Percentiles rank a stretch among this genome's conserved stretches.
Conservation (phyloP, 1,284 basidiomycete genomes). For the Ceratobasidium sp. region DNA sequence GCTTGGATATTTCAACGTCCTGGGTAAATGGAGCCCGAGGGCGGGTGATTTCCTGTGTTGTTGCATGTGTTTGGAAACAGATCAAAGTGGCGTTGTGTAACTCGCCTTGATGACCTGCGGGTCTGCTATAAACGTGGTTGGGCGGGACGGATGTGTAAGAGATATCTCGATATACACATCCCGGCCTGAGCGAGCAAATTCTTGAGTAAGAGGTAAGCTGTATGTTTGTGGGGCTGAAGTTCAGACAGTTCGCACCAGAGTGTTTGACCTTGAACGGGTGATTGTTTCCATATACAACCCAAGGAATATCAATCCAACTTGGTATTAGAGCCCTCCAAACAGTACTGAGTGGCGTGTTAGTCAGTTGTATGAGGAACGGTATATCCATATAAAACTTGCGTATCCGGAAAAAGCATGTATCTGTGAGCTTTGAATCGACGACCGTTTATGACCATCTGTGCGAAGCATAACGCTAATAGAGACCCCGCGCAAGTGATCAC, state of each 20-base stretch:
- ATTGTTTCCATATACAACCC: slow-evolving; percentile 22
- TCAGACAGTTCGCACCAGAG: not conserved
- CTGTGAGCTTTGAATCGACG: not conserved
- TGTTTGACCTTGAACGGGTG: slow-evolving; percentile 1
- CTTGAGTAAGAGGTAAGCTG: not conserved
- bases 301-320: not conserved
- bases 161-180: slow-evolving; percentile 19
- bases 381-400: not conserved
- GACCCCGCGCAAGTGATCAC: too few species aligned
- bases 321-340: not conserved
- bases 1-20: not conserved
- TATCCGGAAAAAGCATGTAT: not conserved
- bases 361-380: not conserved
- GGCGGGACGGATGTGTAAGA: not conserved
- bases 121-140: slow-evolving; percentile 2
- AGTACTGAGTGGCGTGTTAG: not conserved
- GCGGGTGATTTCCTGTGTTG: not conserved
- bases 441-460: not conserved
- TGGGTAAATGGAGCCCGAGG: not conserved
- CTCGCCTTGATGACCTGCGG: slow-evolving; percentile 26
- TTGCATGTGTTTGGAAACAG: not conserved
- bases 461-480: not conserved
- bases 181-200: not conserved
- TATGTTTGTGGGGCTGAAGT: not conserved
- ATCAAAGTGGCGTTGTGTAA: not conserved